These are phyloP conservation scores for Botrytis pseudocinerea DNA, from an alignment of 2,329 filamentous ascomycete species.

Conservation along the genomic window DNA sequence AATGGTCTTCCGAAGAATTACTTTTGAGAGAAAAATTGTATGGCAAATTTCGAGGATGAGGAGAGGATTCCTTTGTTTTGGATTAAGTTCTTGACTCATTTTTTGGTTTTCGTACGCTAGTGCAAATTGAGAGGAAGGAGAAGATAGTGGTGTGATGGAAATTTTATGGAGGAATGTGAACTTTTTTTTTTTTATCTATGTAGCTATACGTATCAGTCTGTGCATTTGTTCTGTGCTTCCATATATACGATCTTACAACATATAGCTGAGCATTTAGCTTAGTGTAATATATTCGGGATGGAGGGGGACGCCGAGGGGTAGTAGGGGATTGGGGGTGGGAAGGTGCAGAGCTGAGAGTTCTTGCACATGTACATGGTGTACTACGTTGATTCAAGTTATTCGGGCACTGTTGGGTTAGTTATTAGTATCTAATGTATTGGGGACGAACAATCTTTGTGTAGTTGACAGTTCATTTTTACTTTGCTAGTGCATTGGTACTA, in stretches of 20 bases:
- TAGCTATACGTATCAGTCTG: neutral
- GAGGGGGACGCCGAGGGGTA: no score
- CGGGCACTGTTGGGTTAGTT: neutral
- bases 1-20: neutral
- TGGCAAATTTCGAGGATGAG: neutral
- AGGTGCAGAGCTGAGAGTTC: neutral
- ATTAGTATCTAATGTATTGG: neutral
- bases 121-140: neutral
- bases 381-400: neutral
- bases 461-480: neutral
- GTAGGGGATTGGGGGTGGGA: neutral
- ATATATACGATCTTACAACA: neutral
- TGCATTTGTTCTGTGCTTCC: neutral
- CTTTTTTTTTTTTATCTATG: neutral
- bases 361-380: neutral
- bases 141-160: neutral
- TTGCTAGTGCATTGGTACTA: neutral
- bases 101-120: neutral
- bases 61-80: neutral
- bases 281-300: neutral
- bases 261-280: neutral
- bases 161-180: neutral
- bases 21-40: neutral
- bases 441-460: neutral
- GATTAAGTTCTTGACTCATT: neutral